A percentile compares a stretch with the other conserved stretches of the same genome.
Evolutionary conservation across 192 early-diverging fungal species (phyloP).

Genomic region (Neocallimastix lanati): DNA sequence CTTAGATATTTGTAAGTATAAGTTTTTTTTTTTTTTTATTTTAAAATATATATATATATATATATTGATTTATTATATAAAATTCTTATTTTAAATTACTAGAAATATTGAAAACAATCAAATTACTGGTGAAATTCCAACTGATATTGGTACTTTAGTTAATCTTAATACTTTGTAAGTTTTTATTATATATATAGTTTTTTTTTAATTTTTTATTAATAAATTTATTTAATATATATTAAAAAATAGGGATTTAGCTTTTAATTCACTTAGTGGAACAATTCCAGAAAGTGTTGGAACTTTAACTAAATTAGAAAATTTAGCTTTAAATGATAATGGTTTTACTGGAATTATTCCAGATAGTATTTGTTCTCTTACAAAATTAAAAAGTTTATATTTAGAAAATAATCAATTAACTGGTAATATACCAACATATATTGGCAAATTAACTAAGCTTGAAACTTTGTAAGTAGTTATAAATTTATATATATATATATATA

Average conservation of each 20-base stretch:
- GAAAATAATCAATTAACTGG: neutral
- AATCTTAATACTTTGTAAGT: neutral
- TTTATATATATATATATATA: too few relatives aligned
- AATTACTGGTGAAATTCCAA: neutral
- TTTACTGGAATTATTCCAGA: neutral
- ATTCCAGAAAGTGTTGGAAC: neutral
- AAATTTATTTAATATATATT: too few relatives aligned
- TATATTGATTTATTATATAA: too few relatives aligned
- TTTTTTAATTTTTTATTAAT: too few relatives aligned
- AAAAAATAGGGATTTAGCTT: neutral
- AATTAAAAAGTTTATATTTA: neutral
- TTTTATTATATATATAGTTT: too few relatives aligned
- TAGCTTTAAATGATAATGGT: neutral
- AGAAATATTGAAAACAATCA: neutral
- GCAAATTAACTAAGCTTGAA: neutral
- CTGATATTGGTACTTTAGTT: neutral
- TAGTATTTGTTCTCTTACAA: neutral
- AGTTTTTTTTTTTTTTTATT: too few relatives aligned
- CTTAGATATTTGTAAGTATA: neutral
- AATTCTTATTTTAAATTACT: too few relatives aligned
- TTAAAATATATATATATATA: too few relatives aligned
- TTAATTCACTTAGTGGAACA: neutral
- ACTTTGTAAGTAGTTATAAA: neutral
- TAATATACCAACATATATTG: neutral
- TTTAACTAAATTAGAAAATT: neutral